Percentiles rank a stretch among this genome's conserved stretches.
Evolutionary conservation across 352 stramenopile genomes (phyloP).

Genomic region (Hyphochytrium catenoides): DNA sequence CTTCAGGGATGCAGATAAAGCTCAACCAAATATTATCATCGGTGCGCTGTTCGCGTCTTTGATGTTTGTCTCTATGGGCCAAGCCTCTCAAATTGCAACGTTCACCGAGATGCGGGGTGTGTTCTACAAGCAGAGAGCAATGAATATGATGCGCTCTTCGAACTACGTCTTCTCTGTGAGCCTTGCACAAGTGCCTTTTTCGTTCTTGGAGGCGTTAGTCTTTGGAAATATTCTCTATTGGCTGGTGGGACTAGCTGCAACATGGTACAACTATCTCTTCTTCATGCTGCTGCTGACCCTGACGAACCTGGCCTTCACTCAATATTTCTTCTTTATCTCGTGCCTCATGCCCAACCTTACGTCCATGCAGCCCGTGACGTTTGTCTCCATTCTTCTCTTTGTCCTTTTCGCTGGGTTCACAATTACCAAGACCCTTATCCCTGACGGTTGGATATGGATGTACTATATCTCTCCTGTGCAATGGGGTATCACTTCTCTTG

Average conservation of each 20-base stretch:
- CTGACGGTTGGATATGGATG: constrained; percentile 34
- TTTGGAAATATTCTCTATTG: constrained; percentile 70
- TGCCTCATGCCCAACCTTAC: constrained; percentile 16
- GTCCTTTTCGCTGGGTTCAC: constrained; percentile 40
- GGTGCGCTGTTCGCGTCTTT: constrained; percentile 60
- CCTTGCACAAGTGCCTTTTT: constrained; percentile 22
- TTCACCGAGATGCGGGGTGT: constrained; percentile 40
- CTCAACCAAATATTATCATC: constrained; percentile 30
- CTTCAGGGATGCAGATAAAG: constrained; percentile 29
- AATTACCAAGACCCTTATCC: constrained; percentile 25
- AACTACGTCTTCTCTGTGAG: constrained; percentile 40
- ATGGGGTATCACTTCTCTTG: constrained; percentile 29
- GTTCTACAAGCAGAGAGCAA: constrained; percentile 67
- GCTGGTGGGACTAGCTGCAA: constrained; percentile 40
- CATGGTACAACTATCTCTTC: too few relatives aligned
- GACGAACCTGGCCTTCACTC: constrained; percentile 6
- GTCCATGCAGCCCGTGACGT: constrained; percentile 28
- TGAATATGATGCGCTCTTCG: constrained; percentile 58
- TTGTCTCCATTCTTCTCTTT: constrained; percentile 31
- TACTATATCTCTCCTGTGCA: constrained; percentile 45
- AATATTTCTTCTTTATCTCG: constrained; percentile 35
- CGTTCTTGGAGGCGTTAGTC: constrained; percentile 36
- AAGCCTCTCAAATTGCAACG: constrained; percentile 40
- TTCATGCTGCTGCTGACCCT: constrained; percentile 11
- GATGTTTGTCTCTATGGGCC: constrained; percentile 57